phyloP scores from a whole-genome alignment of 2,329 filamentous ascomycete species.

The Raffaelea ambrosiae region DNA sequence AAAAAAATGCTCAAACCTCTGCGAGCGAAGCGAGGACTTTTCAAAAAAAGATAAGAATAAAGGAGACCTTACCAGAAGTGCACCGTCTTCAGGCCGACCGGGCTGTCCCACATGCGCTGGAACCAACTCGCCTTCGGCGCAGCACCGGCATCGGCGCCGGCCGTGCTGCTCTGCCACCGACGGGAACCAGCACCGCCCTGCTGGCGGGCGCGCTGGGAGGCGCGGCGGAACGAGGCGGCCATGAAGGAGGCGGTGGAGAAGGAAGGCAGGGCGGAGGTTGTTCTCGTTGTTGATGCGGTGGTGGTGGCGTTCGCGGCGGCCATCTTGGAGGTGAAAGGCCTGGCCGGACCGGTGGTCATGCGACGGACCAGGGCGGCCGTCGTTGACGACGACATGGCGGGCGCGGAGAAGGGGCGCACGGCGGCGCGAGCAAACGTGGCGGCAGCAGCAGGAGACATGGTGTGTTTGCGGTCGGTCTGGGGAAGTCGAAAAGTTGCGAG shows the following conservation, averaged over 20 bases:
- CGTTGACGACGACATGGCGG: conserved; percentile 23
- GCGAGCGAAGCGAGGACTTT: neutral
- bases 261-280: neutral
- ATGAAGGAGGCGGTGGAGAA: conserved; percentile 26
- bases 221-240: conserved; percentile 38
- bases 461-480: neutral
- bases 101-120: conserved; percentile 76
- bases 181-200: conserved; percentile 35
- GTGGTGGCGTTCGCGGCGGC: neutral
- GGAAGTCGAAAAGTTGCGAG: neutral
- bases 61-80: conserved; percentile 74
- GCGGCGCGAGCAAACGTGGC: conserved; percentile 41
- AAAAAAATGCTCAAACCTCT: too few species aligned
- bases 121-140: conserved; percentile 47
- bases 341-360: conserved; percentile 2
- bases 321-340: neutral
- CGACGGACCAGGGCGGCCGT: conserved; percentile 6
- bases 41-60: neutral
- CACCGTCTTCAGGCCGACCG: conserved; percentile 80
- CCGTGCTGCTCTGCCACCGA: conserved; percentile 48
- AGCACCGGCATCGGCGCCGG: conserved; percentile 27
- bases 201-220: conserved; percentile 27
- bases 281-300: neutral
- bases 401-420: conserved; percentile 48
- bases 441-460: conserved; percentile 37